These are phyloP conservation scores for Ophiocordyceps australis DNA, from an alignment of 2,329 filamentous ascomycete genomes.

Conservation along the genomic window DNA sequence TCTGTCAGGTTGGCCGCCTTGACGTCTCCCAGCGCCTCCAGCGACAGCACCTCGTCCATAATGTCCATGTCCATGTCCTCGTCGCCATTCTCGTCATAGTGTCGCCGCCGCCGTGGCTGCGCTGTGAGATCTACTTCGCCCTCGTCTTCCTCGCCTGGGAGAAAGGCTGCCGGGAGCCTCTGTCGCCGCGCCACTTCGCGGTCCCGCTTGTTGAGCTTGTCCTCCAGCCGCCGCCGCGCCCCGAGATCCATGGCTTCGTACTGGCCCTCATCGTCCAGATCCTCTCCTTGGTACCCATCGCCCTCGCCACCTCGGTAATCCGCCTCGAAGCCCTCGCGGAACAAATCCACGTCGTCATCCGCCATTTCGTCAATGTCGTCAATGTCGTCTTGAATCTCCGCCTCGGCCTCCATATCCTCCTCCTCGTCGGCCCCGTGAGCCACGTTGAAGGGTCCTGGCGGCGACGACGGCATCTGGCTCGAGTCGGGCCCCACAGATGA, in stretches of 20 bases:
- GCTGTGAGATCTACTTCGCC: slow-evolving; percentile 69
- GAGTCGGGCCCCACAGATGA: slow-evolving; percentile 34
- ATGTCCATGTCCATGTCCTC: slow-evolving; percentile 86
- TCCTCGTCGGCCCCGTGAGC: slow-evolving; percentile 50
- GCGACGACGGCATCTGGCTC: slow-evolving; percentile 48
- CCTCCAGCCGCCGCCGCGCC: slow-evolving; percentile 51
- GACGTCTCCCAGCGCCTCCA: slow-evolving; percentile 81
- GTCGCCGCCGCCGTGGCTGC: slow-evolving; percentile 68
- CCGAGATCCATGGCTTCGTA: slow-evolving; percentile 53
- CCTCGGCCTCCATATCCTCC: slow-evolving; percentile 55
- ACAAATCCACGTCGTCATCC: slow-evolving; percentile 65
- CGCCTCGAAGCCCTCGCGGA: slow-evolving; percentile 53
- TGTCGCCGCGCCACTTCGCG: slow-evolving; percentile 49
- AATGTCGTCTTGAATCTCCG: slow-evolving; percentile 52
- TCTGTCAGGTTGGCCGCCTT: slow-evolving; percentile 88
- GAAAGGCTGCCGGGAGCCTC: slow-evolving; percentile 52
- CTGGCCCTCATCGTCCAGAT: slow-evolving; percentile 62
- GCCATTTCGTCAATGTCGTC: slow-evolving; percentile 70
- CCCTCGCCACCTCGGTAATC: slow-evolving; percentile 52
- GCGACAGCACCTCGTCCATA: slow-evolving; percentile 86
- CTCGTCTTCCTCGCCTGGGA: slow-evolving; percentile 71
- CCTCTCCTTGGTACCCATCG: slow-evolving; percentile 51
- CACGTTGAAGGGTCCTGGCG: slow-evolving; percentile 40
- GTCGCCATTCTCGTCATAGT: slow-evolving; percentile 90
- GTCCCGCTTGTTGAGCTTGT: slow-evolving; percentile 56